Evolutionary conservation across 805 yeast species (phyloP).

Genomic region (Candida maltosa): DNA sequence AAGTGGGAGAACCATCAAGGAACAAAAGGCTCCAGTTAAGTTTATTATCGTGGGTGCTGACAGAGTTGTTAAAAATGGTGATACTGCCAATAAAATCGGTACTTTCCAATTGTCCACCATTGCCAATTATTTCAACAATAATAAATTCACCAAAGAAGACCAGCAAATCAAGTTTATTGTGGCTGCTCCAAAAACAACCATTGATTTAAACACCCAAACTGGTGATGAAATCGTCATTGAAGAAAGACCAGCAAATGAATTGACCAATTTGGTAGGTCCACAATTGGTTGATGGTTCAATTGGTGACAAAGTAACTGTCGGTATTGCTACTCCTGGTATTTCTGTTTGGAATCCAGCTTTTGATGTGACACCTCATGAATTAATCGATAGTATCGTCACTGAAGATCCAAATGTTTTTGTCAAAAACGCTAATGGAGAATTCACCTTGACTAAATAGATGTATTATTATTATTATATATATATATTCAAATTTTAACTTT

Average conservation of each 20-base stretch:
- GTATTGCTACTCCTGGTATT: conserved; percentile 81
- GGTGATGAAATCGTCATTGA: conserved; percentile 85
- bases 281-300: conserved; percentile 21
- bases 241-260: conserved; percentile 78
- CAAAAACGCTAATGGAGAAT: conserved; percentile 50
- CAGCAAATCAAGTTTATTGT: conserved; percentile 72
- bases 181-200: conserved; percentile 93
- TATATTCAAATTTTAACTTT: not conserved
- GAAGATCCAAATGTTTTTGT: conserved; percentile 58
- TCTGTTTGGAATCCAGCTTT: conserved; percentile 95
- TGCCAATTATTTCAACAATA: conserved; percentile 48
- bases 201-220: conserved; percentile 60
- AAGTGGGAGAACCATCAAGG: conserved; percentile 25
- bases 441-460: conserved; percentile 31
- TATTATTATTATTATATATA: too few species aligned
- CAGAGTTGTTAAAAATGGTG: conserved; percentile 89
- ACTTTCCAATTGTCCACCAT: conserved; percentile 83
- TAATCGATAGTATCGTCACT: conserved; percentile 87
- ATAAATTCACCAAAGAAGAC: not conserved
- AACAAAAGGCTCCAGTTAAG: conserved; percentile 63
- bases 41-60: conserved; percentile 95
- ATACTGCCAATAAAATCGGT: conserved; percentile 94
- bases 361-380: conserved; percentile 82
- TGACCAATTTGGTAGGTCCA: conserved; percentile 71
- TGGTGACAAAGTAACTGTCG: conserved; percentile 50